A percentile compares a stretch with the other conserved stretches of the same genome.
phyloP scores from a whole-genome alignment of 228 moss, liverwort and hornwort species.

The Sphagnum fallax region DNA sequence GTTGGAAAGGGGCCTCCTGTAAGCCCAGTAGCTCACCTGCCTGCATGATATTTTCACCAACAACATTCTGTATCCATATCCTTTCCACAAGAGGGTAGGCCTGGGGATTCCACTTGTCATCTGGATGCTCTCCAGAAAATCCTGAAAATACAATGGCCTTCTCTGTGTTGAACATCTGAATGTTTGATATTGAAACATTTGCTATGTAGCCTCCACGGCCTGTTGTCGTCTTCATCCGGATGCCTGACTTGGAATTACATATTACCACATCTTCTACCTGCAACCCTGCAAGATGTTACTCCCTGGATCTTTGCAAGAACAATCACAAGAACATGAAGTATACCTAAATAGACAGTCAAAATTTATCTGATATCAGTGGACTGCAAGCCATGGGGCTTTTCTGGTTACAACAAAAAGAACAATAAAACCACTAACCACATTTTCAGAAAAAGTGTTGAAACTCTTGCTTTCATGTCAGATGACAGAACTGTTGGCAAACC shows the following conservation, averaged over 20 bases:
- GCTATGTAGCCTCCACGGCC: conserved; percentile 85
- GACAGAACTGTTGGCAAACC: too few relatives aligned
- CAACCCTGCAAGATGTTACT: not conserved
- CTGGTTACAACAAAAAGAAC: too few relatives aligned
- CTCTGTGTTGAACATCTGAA: conserved; percentile 64
- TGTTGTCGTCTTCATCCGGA: conserved; percentile 72
- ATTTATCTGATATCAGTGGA: too few relatives aligned
- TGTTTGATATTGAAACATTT: conserved; percentile 57
- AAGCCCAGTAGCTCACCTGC: conserved; percentile 82
- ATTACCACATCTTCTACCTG: conserved; percentile 61
- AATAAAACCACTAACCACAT: too few relatives aligned
- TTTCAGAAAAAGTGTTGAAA: too few relatives aligned
- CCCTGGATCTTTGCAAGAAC: too few relatives aligned
- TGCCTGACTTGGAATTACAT: conserved; percentile 51
- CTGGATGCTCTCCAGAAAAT: conserved; percentile 76
- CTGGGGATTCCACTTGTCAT: conserved; percentile 63
- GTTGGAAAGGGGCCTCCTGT: conserved; percentile 58
- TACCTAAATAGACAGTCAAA: too few relatives aligned
- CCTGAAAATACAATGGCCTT: conserved; percentile 81
- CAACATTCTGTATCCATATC: conserved; percentile 55
- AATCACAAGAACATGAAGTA: too few relatives aligned
- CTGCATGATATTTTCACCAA: conserved; percentile 58
- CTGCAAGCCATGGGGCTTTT: too few relatives aligned
- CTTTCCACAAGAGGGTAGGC: conserved; percentile 72
- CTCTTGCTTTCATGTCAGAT: too few relatives aligned